phyloP scores from a whole-genome alignment of 805 yeast genomes.

The Saccharomyces cerevisiae region DNA sequence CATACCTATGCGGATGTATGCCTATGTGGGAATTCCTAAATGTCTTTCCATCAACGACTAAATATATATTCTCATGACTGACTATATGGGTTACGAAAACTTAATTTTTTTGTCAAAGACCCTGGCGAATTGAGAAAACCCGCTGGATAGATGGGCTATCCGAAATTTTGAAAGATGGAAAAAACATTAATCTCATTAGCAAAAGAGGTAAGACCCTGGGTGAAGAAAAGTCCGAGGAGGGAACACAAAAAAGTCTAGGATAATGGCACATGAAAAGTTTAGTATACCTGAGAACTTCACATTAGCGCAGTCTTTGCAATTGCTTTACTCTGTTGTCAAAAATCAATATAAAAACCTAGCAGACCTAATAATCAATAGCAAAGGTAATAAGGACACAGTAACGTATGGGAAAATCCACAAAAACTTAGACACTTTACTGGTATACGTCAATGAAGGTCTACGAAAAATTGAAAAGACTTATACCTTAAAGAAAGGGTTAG shows the following conservation, averaged over 20 bases:
- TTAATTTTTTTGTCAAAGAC: background rate
- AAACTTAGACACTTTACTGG: conserved; percentile 12
- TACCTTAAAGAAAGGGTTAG: conserved; percentile 11
- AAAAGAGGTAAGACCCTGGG: background rate
- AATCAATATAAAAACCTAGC: conserved; percentile 17
- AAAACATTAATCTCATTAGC: background rate
- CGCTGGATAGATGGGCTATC: background rate
- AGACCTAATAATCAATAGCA: conserved; percentile 4
- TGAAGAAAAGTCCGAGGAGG: background rate
- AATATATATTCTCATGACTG: background rate
- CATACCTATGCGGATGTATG: background rate
- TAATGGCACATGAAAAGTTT: conserved; percentile 23
- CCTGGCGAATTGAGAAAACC: background rate
- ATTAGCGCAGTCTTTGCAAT: conserved; percentile 22
- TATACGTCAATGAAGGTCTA: conserved; percentile 23
- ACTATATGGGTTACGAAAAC: background rate
- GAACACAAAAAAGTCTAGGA: background rate
- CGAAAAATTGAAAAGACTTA: conserved; percentile 16
- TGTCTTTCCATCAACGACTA: background rate
- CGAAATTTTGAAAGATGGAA: background rate
- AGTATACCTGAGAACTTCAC: conserved; percentile 24
- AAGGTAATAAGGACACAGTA: conserved; percentile 4
- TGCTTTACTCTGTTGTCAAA: conserved; percentile 23
- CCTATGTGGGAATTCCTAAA: background rate
- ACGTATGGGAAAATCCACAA: conserved; percentile 10